Evolutionary conservation across 1,284 basidiomycete genomes (phyloP).

Genomic region (Boletus semigastroideus): DNA sequence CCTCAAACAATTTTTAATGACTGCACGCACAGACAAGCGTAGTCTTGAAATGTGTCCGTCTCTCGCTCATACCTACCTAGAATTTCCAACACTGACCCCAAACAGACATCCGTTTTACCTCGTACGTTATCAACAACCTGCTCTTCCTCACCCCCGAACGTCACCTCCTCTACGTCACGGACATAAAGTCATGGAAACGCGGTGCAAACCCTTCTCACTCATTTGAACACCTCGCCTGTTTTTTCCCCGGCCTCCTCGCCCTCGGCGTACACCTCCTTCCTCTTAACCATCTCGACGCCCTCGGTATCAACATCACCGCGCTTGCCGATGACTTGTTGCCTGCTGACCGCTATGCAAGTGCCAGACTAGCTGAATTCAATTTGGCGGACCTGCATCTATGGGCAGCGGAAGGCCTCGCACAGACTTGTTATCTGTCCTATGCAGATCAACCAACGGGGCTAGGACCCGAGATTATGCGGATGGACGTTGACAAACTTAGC

Average conservation of each 20-base stretch:
- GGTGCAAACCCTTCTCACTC: conserved; percentile 42
- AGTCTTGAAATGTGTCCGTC: conserved; percentile 65
- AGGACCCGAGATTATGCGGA: conserved; percentile 55
- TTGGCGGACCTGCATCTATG: conserved; percentile 56
- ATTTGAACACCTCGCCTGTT: conserved; percentile 79
- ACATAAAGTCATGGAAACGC: conserved; percentile 35
- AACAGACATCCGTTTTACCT: conserved; percentile 61
- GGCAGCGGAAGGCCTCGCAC: conserved; percentile 68
- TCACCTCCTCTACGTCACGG: conserved; percentile 69
- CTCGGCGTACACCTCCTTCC: conserved; percentile 66
- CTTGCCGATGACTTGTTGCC: conserved; percentile 38
- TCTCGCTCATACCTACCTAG: not conserved
- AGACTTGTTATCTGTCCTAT: conserved; percentile 67
- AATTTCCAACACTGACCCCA: not conserved
- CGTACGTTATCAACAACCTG: conserved; percentile 60
- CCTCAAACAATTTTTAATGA: conserved; percentile 69
- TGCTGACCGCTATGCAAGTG: conserved; percentile 34
- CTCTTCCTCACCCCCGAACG: conserved; percentile 66
- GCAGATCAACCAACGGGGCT: conserved; percentile 61
- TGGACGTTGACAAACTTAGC: conserved; percentile 31
- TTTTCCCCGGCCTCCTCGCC: conserved; percentile 72
- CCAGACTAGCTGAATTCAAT: conserved; percentile 38
- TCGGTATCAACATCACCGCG: conserved; percentile 42
- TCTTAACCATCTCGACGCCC: conserved; percentile 44
- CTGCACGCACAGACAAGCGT: conserved; percentile 55